Evolutionary conservation across 208 protist genomes (phyloP), one percentile per base, ranked within the genome.

Genomic region (Spironucleus salmonicida): DNA sequence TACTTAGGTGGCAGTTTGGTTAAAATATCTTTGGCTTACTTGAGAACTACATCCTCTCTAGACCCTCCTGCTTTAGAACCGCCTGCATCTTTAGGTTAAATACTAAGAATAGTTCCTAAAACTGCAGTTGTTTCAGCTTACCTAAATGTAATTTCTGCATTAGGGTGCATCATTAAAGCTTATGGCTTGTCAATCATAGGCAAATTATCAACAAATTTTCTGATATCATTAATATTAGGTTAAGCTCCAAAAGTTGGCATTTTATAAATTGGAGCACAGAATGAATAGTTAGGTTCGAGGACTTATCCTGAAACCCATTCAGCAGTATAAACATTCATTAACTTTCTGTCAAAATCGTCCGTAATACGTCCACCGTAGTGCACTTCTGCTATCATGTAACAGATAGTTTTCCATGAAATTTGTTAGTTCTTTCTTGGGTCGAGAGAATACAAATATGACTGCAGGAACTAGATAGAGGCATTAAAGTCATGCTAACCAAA

Each of bases 341-440:
- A 87, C 0, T 75, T 11, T n/a, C 89, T 87, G 82, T 98, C 94
- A 80, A 89, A 94, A 84, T 96, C 94, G 83, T 97, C 93, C 35
- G 93, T 97, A 82, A 98, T 94, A 77, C 92, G 88, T 32, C 94
- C 94, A 75, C 94, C 94, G 86, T 98, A 98, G 85, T 97, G 92
- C 80, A 97, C 94, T 81, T 98, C 94, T 58, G 90, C 88, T 30
- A 98, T 89, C 91, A 96, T 96, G 87, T 97, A 97, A 23, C 84
- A 79, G 23, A 92, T 80, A 4, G 87, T 90, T 35, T 40, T 80
- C 86, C 87, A 92, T 19, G 78, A 71, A 32, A 90, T 81, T 45
- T 79, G 74, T 78, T 2, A 62, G 4, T 9, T 26, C 4, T 59
- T 62, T 49, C 82, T 82, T 27, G 76, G 11, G 69, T 88, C 84